Evolutionary conservation across 2,329 filamentous ascomycete species (phyloP).

Genomic region (Gremmenia infestans): DNA sequence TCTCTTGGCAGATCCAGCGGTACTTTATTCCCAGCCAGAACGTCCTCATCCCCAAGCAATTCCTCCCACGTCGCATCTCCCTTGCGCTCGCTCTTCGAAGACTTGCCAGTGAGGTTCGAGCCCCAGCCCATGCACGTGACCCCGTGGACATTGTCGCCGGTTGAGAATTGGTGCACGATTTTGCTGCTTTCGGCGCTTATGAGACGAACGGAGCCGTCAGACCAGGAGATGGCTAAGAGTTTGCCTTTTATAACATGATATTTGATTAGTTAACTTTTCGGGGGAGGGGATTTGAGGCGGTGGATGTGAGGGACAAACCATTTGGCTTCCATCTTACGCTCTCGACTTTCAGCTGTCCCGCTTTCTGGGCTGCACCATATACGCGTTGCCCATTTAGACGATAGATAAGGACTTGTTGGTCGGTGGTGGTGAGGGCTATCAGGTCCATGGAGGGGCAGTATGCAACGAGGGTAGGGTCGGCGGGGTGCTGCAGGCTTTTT

Average conservation of each 20-base stretch:
- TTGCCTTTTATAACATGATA: constrained; percentile 46
- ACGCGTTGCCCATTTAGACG: constrained; percentile 71
- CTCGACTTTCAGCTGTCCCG: constrained; percentile 33
- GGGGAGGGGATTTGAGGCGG: not conserved
- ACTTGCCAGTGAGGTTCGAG: constrained; percentile 27
- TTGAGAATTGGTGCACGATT: constrained; percentile 64
- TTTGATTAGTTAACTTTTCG: no score
- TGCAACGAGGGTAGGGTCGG: constrained; percentile 55
- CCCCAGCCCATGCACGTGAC: constrained; percentile 41
- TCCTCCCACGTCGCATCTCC: constrained; percentile 19
- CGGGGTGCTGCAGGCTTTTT: constrained; percentile 50
- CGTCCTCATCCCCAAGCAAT: constrained; percentile 12
- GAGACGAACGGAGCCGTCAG: constrained; percentile 71
- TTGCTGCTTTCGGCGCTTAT: constrained; percentile 78
- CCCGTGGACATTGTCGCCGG: constrained; percentile 30
- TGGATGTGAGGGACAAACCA: constrained; percentile 18
- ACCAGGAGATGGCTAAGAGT: constrained; percentile 78
- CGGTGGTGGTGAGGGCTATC: constrained; percentile 64
- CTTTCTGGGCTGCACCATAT: constrained; percentile 43
- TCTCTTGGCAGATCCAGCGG: constrained; percentile 60
- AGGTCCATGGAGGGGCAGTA: constrained; percentile 86
- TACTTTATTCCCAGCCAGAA: constrained; percentile 9
- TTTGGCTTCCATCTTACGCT: constrained; percentile 34
- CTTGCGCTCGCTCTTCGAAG: constrained; percentile 12
- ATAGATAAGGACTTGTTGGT: constrained; percentile 68